phyloP scores from a whole-genome alignment of 148 eudicot species.

The Amaranthus cruentus region DNA sequence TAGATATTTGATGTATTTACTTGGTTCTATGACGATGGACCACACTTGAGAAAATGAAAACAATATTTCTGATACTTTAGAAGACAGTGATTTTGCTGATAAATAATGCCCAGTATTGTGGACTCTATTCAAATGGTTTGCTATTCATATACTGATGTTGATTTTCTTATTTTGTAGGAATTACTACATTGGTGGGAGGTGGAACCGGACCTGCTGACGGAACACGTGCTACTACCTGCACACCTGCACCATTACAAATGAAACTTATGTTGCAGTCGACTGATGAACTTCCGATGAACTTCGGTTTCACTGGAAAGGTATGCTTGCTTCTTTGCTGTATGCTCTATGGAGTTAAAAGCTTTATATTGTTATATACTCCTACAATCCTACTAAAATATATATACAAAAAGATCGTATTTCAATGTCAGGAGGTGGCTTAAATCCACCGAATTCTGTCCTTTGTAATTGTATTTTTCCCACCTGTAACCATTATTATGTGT shows the following conservation, averaged over 20 bases:
- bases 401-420: too few relatives aligned
- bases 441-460: neutral
- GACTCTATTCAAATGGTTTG: conserved; percentile 1
- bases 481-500: neutral
- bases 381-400: too few relatives aligned
- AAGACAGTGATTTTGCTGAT: neutral
- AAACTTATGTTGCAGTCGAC: conserved; percentile 82
- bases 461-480: neutral
- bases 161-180: conserved; percentile 40
- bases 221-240: conserved; percentile 97
- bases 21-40: neutral
- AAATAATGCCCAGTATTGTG: neutral
- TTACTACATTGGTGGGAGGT: conserved; percentile 95
- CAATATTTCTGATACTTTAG: neutral
- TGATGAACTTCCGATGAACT: conserved; percentile 85
- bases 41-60: neutral
- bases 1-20: neutral
- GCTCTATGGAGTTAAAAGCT: neutral
- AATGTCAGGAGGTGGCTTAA: conserved; percentile 6
- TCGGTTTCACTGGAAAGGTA: conserved; percentile 98
- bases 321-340: conserved; percentile 3
- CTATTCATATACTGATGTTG: neutral
- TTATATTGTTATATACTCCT: neutral
- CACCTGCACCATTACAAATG: conserved; percentile 81
- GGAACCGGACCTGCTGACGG: conserved; percentile 98